Evolutionary conservation across 1,139 yeast species (phyloP), one percentile per base, ranked within the genome.

Genomic region (Debaryomyces udenii): DNA sequence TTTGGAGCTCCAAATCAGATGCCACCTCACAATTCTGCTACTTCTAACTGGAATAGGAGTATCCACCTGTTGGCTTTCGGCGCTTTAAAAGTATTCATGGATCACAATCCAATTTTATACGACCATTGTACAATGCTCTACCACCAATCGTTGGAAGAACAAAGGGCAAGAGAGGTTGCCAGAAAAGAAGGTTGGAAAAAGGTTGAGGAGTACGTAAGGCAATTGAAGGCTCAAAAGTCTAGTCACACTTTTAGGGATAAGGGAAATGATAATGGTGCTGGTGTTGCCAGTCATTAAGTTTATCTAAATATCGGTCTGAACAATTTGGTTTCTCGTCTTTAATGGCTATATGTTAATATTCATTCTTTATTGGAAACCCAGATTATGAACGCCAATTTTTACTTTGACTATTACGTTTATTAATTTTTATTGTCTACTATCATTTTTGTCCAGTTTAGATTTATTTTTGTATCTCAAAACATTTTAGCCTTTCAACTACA

Each of bases 61-160:
- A 91, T 93, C 37, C 96, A 93, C 54, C 82, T 89, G 43, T 80
- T 93, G 73, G 93, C 96, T 3, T 90, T 81, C 65, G 88, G 88
- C 42, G 96, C 98, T 0, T 74, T 93, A 54, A 90, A 91, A 61
- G 86, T 89, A 45, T 91, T 94, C 56, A 83, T 91, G 86, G 98
- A 93, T 57, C 87, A 94, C 43, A 91, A 90, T 61, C 96, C 96
- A 11, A 83, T 85, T 7, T 72, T 93, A 33, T 94, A 89, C 62
- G 97, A 91, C 59, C 94, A 90, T 59, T 93, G 98, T 60, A 86
- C 95, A 15, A 78, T 88, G 57, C 69, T 89, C 51, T 91, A 91
- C 63, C 85, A 89, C 55, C 89, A 84, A 59, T 80, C 83, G 31
- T 69, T 83, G 48, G 84, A 81, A 51, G 87, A 83, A 48, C 86